Percentiles rank a stretch among this genome's conserved stretches.
Conservation (phyloP, 1,139 yeast genomes). For the Blastobotrys persicus region DNA sequence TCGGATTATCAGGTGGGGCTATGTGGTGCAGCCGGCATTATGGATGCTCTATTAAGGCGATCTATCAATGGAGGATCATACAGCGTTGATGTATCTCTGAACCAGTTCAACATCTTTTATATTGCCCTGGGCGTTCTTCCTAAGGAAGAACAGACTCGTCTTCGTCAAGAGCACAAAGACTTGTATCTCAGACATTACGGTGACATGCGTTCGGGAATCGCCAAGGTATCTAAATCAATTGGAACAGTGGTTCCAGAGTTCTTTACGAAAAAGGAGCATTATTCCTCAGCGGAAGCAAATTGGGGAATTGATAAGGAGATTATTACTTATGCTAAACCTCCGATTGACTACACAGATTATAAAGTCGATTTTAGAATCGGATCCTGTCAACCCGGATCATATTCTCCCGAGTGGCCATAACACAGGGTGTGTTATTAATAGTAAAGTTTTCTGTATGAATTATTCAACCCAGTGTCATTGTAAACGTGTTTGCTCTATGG, state of each 20-base stretch:
- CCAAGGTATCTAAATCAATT: neutral
- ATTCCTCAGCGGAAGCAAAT: neutral
- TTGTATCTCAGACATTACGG: constrained; percentile 6
- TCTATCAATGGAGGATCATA: constrained; percentile 10
- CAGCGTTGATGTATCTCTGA: constrained; percentile 10
- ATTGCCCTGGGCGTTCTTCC: constrained; percentile 4
- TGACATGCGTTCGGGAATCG: constrained; percentile 10
- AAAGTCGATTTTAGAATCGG: constrained; percentile 3
- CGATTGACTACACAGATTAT: constrained; percentile 1
- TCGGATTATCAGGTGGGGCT: constrained; percentile 12
- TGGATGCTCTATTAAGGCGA: constrained; percentile 8
- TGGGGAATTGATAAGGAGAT: constrained; percentile 8
- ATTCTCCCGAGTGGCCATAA: constrained; percentile 8
- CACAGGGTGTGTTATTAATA: no score
- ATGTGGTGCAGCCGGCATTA: constrained; percentile 10
- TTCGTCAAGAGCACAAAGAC: constrained; percentile 6
- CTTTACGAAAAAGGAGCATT: constrained; percentile 2
- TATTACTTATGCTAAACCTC: constrained; percentile 7
- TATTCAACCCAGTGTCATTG: no score
- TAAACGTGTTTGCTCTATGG: no score
- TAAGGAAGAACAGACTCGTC: neutral
- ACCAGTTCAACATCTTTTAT: constrained; percentile 12
- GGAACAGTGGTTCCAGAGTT: neutral
- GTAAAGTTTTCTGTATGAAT: no score
- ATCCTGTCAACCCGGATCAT: constrained; percentile 7